phyloP scores from a whole-genome alignment of 1,284 basidiomycete genomes.

The Sparassis latifolia region DNA sequence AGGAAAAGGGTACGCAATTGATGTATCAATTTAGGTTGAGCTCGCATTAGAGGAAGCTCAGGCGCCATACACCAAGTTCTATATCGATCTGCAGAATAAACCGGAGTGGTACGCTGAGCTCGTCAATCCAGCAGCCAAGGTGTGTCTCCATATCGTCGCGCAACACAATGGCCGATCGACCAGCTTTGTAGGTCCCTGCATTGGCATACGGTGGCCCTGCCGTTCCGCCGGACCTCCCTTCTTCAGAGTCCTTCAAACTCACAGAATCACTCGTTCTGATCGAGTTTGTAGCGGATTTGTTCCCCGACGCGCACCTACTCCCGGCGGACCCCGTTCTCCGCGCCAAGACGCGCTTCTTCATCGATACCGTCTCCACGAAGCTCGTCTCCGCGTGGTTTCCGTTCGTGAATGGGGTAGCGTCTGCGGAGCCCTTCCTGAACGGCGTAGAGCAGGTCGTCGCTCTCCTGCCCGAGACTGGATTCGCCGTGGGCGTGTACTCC shows the following conservation, averaged over 20 bases:
- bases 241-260: constrained; percentile 50
- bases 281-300: constrained; percentile 56
- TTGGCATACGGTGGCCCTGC: constrained; percentile 53
- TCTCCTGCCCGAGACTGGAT: constrained; percentile 24
- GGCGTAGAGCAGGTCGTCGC: constrained; percentile 26
- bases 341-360: constrained; percentile 55
- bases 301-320: constrained; percentile 38
- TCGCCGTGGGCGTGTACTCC: constrained; percentile 33
- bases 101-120: constrained; percentile 57
- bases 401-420: constrained; percentile 27
- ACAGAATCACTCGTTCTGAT: constrained; percentile 57
- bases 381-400: constrained; percentile 26
- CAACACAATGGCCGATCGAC: neutral
- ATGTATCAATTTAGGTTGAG: constrained; percentile 33
- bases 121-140: constrained; percentile 61
- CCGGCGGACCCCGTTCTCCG: constrained; percentile 48
- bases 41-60: constrained; percentile 53
- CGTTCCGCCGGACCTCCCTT: constrained; percentile 43
- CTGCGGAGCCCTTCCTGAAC: constrained; percentile 31
- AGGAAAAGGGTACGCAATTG: neutral
- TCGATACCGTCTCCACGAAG: constrained; percentile 42
- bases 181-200: constrained; percentile 35
- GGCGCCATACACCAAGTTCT: constrained; percentile 38
- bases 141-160: constrained; percentile 20
- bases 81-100: constrained; percentile 56